Evolutionary conservation across 768 basidiomycete genomes (phyloP), one percentile per base, ranked within the genome.

Genomic region (Arthromyces matolae): DNA sequence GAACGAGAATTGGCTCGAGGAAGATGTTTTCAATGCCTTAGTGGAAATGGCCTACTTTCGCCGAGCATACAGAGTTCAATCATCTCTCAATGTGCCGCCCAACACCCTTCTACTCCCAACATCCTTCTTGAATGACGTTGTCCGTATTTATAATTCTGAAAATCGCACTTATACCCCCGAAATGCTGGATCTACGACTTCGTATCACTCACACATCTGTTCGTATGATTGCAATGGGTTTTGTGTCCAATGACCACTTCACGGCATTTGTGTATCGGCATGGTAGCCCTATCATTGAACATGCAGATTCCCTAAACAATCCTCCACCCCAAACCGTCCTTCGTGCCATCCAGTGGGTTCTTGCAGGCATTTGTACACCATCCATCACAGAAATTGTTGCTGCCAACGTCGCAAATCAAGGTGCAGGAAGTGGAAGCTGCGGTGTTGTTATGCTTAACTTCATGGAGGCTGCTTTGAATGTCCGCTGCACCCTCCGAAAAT

Each of bases 1-100:
- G 3, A 54, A 50, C 6, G 59, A 62, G 37, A 53, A 53, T n/a
- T 64, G 59, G 63, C 28, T 61, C 6, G 51, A 55, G 19, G 58
- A 64, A 35, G 53, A 59, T 45, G 42, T 60, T 22, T 50, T 57
- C 24, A 60, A 64, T 53, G 52, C 42, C 13, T 36, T 58, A 8
- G 5, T 40, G 3, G 58, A 64, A 27, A 45, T 60, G 14, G 23
- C 47, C 14, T 59, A 56, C 35, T 50, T 60, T 29, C 20, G 37
- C 3, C 33, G 47, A n/a, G 42, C 45, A 20, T 38, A 35, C 40
- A 14, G 20, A 27, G 32, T 35, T 19, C 23, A 39, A 35, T 14
- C 34, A 14, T 14, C 34, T 3, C 16, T 32, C 31, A 27, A 14
- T 38, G 31, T 34, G 4, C 34, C 33, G 19, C 37, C 33, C 13